Conservation (phyloP, 2,329 filamentous ascomycete species). For the Pleoardoris graminearum region DNA sequence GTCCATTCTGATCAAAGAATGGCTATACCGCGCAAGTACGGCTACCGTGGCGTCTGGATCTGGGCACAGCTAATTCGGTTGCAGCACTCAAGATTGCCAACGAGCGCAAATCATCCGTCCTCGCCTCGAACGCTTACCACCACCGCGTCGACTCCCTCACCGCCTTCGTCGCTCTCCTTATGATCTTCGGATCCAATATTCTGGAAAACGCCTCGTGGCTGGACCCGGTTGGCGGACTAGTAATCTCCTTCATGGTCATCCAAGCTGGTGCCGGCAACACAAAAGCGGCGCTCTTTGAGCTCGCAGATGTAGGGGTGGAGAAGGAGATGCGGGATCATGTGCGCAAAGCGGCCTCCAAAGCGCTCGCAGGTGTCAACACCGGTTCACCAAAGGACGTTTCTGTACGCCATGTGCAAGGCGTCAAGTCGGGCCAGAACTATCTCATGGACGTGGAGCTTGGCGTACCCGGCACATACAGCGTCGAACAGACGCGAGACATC, state of each 20-base stretch:
- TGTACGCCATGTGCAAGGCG: constrained; percentile 77
- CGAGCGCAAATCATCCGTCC: constrained; percentile 91
- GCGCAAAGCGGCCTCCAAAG: constrained; percentile 60
- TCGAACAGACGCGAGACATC: constrained; percentile 69
- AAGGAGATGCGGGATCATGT: constrained; percentile 77
- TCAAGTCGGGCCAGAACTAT: constrained; percentile 97
- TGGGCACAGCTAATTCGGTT: constrained; percentile 25
- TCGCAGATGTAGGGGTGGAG: constrained; percentile 90
- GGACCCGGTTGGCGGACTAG: constrained; percentile 87
- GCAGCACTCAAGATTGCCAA: constrained; percentile 91
- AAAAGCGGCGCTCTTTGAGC: constrained; percentile 75
- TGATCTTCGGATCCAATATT: constrained; percentile 87
- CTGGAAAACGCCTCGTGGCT: constrained; percentile 86
- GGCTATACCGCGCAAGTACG: constrained; percentile 79
- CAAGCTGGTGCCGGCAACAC: constrained; percentile 89
- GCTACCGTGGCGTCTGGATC: not conserved
- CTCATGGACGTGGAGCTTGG: constrained; percentile 86
- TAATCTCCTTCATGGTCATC: constrained; percentile 93
- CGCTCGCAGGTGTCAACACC: constrained; percentile 44
- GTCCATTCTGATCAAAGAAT: constrained; percentile 92
- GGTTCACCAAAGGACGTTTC: constrained; percentile 62
- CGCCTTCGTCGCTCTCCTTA: constrained; percentile 86
- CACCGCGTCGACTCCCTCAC: constrained; percentile 96
- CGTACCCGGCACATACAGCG: constrained; percentile 75
- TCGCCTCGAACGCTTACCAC: constrained; percentile 94